Evolutionary conservation across 2,329 filamentous ascomycete genomes (phyloP).

Genomic region (Colletotrichum shisoi): DNA sequence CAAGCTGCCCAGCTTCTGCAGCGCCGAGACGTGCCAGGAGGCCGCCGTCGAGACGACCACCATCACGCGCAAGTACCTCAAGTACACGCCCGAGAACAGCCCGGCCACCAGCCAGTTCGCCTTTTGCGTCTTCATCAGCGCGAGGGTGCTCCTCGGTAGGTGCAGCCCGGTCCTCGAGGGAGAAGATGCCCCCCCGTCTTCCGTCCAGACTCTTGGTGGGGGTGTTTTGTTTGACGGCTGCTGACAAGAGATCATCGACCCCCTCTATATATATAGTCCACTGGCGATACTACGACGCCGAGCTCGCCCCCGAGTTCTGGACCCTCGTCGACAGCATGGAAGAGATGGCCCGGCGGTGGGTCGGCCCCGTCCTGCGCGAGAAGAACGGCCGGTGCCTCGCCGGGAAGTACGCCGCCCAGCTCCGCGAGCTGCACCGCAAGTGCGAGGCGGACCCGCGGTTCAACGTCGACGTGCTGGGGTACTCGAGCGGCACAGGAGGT

Average conservation of each 20-base stretch:
- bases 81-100: conserved; percentile 45
- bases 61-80: conserved; percentile 57
- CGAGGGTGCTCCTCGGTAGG: conserved; percentile 50
- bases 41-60: conserved; percentile 57
- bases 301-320: conserved; percentile 44
- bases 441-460: conserved; percentile 34
- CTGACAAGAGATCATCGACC: neutral
- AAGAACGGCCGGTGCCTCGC: conserved; percentile 37
- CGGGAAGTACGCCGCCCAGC: conserved; percentile 41
- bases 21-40: conserved; percentile 58
- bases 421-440: conserved; percentile 36
- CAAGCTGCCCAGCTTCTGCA: conserved; percentile 54
- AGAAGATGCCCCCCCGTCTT: neutral
- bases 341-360: conserved; percentile 46
- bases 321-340: conserved; percentile 45
- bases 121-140: conserved; percentile 58
- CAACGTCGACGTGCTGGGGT: conserved; percentile 40
- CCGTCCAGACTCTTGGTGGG: too few relatives aligned
- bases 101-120: conserved; percentile 52
- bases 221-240: too few relatives aligned
- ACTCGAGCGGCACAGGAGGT: conserved; percentile 32
- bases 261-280: conserved; percentile 42
- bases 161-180: neutral
- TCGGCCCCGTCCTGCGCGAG: conserved; percentile 36
- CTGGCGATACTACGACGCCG: conserved; percentile 43